Conservation (phyloP, 768 basidiomycete species). For the Roridomyces roridus region DNA sequence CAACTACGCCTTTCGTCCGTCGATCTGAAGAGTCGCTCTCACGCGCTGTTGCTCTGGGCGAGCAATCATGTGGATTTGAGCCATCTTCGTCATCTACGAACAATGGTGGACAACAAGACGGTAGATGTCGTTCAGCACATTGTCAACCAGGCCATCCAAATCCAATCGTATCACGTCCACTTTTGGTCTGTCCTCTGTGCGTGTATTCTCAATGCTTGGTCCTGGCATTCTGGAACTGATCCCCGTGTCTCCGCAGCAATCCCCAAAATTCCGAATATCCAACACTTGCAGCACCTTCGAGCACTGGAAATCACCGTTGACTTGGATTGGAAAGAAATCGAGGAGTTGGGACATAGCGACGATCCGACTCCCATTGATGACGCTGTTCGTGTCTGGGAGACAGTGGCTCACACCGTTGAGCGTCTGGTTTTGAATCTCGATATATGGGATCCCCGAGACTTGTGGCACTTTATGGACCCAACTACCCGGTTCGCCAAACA, state of each 20-base stretch:
- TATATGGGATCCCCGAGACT: neutral
- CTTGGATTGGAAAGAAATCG: conserved; percentile 1
- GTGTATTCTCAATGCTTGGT: conserved; percentile 1
- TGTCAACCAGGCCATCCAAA: neutral
- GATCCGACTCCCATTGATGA: too few relatives aligned
- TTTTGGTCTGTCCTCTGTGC: neutral
- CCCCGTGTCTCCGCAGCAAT: neutral
- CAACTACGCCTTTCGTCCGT: conserved; percentile 8
- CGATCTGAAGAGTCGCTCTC: neutral
- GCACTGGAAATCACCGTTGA: conserved; percentile 5
- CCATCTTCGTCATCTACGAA: conserved; percentile 5
- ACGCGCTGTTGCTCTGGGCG: neutral
- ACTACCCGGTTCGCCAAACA: neutral
- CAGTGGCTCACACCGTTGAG: conserved; percentile 1
- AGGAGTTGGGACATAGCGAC: too few relatives aligned
- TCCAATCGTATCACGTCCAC: conserved; percentile 5
- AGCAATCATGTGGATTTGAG: neutral
- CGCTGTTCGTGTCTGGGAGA: conserved; percentile 2
- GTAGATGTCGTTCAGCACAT: neutral
- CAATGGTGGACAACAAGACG: neutral
- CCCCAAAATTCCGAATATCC: neutral
- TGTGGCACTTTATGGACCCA: neutral
- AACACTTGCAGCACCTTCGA: conserved; percentile 8
- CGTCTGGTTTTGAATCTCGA: conserved; percentile 11
- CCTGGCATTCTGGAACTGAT: too few relatives aligned